These are phyloP conservation scores for Wickerhamomyces canadensis DNA, from an alignment of 805 yeast genomes.

Conservation along the genomic window DNA sequence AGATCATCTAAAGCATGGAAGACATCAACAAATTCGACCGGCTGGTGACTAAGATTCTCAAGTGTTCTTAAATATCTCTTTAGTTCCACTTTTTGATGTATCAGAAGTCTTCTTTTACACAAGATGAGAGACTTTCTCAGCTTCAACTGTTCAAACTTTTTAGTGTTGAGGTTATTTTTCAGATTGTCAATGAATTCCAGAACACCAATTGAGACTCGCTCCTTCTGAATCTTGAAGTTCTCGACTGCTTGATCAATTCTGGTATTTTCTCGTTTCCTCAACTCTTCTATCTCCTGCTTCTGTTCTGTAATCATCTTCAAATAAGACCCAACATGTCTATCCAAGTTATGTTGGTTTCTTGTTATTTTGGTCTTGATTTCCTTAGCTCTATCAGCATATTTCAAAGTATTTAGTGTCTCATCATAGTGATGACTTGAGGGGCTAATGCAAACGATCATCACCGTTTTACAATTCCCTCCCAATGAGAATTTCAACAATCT, in stretches of 20 bases:
- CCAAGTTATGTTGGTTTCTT: constrained; percentile 69
- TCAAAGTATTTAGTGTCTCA: constrained; percentile 85
- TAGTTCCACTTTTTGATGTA: constrained; percentile 38
- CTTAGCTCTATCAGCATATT: constrained; percentile 89
- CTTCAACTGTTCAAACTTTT: constrained; percentile 40
- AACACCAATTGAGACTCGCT: constrained; percentile 34
- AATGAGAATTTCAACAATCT: constrained; percentile 80
- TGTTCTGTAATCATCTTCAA: constrained; percentile 81
- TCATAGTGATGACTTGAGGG: constrained; percentile 87
- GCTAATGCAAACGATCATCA: constrained; percentile 91
- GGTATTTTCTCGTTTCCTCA: constrained; percentile 47
- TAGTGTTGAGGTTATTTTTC: constrained; percentile 34
- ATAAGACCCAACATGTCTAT: constrained; percentile 81
- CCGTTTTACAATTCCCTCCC: constrained; percentile 93
- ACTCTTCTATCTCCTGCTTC: constrained; percentile 63
- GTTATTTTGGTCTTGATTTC: constrained; percentile 78
- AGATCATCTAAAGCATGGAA: constrained; percentile 29
- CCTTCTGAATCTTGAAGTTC: constrained; percentile 30
- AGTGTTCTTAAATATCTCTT: constrained; percentile 15
- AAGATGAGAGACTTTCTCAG: constrained; percentile 31
- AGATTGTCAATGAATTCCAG: constrained; percentile 39
- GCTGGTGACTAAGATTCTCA: constrained; percentile 17
- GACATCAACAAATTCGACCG: constrained; percentile 21
- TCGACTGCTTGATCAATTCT: constrained; percentile 34
- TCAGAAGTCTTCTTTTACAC: constrained; percentile 34